Base-by-base conservation (phyloP, 208 protist species). In the Acanthamoeba royreba region DNA sequence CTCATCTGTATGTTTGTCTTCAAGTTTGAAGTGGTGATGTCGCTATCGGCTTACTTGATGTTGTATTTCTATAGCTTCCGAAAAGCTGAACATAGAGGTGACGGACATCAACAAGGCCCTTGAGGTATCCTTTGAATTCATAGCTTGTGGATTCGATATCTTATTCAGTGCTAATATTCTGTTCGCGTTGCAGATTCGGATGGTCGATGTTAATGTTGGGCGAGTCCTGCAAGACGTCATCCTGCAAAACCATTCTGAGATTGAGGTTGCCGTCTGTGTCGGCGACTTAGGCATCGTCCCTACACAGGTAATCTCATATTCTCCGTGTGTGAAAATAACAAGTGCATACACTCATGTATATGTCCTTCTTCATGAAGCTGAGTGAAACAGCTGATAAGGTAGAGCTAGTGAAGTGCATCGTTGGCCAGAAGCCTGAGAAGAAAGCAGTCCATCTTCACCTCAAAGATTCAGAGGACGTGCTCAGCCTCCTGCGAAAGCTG, bases 391-490 rank as follows among this genome's bases (percentile, higher is more conserved):
- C n/a, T n/a, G n/a, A n/a, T 3, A 35, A 25, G 1, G 43, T 31
- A 45, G 43, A 49, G n/a, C 38, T 85, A 45, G 43, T 85, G 11
- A 85, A 85, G 74, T 85, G 74, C 43, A 53, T 85, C n/a, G 74
- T 85, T 19, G 74, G 74, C 43, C 74, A 85, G 74, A 85, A 85
- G 74, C 74, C 74, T 31, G 74, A 85, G n/a, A 85, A 85, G 74
- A 11, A 53, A 45, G 74, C 31, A 19, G 74, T 53, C 2, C 15
- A 53, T 22, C 43, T 85, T 25, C 74, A 85, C 43, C 74, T 85
- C 74, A 85, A 85, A 33, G 74, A 85, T 28, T 85, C 74, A 25
- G 35, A 40, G 7, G 43, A 85, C n/a, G 74, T 85, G 4, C 74
- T 85, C 5, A 28, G 25, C 38, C 53, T 85, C 74, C 74, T 85